phyloP scores from a whole-genome alignment of 768 basidiomycete genomes.

The Dendrothele bispora region DNA sequence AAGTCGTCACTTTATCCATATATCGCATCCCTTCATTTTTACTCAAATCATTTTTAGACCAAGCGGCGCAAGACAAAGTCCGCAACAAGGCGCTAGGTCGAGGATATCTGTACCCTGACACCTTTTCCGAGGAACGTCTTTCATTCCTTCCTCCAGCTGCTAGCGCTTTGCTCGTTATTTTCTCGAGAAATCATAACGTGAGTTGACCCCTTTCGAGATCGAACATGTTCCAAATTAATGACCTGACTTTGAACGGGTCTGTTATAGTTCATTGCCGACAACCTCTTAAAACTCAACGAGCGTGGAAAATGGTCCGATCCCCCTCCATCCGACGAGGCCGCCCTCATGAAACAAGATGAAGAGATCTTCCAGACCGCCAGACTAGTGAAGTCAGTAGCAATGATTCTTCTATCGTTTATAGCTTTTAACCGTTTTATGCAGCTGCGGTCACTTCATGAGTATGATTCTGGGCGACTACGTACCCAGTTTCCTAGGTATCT shows the following conservation, averaged over 20 bases:
- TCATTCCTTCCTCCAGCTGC: constrained; percentile 72
- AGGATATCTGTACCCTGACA: constrained; percentile 7
- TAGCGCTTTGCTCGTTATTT: constrained; percentile 65
- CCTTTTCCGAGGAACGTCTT: constrained; percentile 48
- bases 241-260: neutral
- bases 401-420: neutral
- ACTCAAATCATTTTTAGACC: constrained; percentile 6
- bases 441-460: constrained; percentile 55
- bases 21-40: neutral
- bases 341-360: constrained; percentile 10
- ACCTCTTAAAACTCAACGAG: constrained; percentile 71
- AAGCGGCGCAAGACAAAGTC: constrained; percentile 13
- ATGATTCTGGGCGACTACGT: constrained; percentile 60
- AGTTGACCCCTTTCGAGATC: too few species aligned
- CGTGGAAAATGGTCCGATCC: constrained; percentile 30
- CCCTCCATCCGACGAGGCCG: constrained; percentile 9
- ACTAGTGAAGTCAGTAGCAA: constrained; percentile 20
- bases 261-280: constrained; percentile 65
- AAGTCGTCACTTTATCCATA: neutral
- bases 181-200: constrained; percentile 74
- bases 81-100: constrained; percentile 11
- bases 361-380: constrained; percentile 29
- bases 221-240: neutral
- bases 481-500: constrained; percentile 54
- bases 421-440: constrained; percentile 15